Evolutionary conservation across 306 rosid genomes (phyloP), one percentile per base, ranked within the genome.

Genomic region (Fragaria nilgerrensis): DNA sequence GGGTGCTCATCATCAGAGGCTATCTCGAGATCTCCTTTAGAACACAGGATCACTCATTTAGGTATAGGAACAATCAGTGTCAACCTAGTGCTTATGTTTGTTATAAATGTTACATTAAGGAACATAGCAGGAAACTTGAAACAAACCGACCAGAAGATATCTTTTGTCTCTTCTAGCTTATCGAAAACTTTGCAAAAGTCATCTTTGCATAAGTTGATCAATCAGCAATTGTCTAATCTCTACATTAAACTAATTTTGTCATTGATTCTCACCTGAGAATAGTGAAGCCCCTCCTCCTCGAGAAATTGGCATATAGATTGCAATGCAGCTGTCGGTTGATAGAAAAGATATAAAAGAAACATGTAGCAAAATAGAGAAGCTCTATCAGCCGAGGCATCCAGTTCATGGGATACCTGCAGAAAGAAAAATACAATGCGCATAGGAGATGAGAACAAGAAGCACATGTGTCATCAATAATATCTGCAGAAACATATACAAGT

Each of bases 101-200:
- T 50, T 27, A 70, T 19, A 12, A 71, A 45, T 72, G 43, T 9
- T 36, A 34, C 58, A 20, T 2, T 25, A 25, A 32, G 20, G 74
- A 70, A 70, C 77, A 76, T 6, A 53, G 69, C 12, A 27, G 10
- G 32, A 74, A 81, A n/a, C 58, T 29, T 71, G 27, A 36, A 65
- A 43, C 15, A 50, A 34, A 20, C 27, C 48, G 36, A 45, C 19
- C 16, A 49, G 64, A 39, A 74, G 12, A 47, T 17, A 39, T 62
- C 43, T 48, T 29, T 23, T 20, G 41, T 6, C 45, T 49, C 67
- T 80, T 17, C 19, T 34, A 4, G 39, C 52, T 70, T 63, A 55
- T 37, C 11, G 27, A 61, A 61, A 23, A 17, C 45, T 63, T 44
- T 78, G 19, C 44, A 13, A 17, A 72, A 49, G 22, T 55, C 44